Evolutionary conservation across 2,329 filamentous ascomycete genomes (phyloP).

Genomic region (Phaeoacremonium minimum): DNA sequence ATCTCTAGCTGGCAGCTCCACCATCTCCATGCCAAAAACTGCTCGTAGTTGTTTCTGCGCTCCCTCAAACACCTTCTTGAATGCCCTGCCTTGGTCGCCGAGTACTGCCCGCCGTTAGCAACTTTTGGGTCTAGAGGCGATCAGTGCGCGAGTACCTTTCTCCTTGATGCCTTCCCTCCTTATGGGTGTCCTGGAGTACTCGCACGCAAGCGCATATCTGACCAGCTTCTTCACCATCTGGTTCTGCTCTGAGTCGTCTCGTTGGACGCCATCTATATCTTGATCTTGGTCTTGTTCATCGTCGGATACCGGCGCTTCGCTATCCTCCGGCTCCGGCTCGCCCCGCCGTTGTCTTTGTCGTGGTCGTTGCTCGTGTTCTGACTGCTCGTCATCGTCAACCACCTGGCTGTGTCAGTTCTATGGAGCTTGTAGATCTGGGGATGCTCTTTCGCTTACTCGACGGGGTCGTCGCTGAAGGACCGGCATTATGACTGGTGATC

Average conservation of each 20-base stretch:
- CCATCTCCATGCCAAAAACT: conserved; percentile 89
- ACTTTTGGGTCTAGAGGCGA: not conserved
- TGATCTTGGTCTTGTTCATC: conserved; percentile 33
- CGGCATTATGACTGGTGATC: conserved; percentile 8
- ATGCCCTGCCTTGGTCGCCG: conserved; percentile 63
- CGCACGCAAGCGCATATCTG: conserved; percentile 63
- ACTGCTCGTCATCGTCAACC: conserved; percentile 29
- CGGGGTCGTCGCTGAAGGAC: conserved; percentile 10
- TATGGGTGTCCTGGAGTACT: conserved; percentile 58
- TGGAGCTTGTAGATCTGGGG: not conserved
- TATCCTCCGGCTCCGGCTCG: conserved; percentile 17
- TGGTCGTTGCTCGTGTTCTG: conserved; percentile 40
- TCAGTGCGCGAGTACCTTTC: conserved; percentile 40
- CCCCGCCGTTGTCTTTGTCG: conserved; percentile 27
- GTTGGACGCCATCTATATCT: conserved; percentile 19
- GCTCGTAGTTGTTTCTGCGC: conserved; percentile 68
- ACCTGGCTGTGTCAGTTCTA: not conserved
- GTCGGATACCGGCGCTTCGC: conserved; percentile 12
- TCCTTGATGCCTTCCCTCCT: conserved; percentile 59
- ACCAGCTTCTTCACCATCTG: conserved; percentile 63
- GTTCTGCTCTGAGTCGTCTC: conserved; percentile 36
- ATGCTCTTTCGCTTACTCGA: conserved; percentile 8
- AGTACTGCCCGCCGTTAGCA: too few species aligned
- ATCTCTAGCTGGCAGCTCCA: conserved; percentile 75
- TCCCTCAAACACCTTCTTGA: conserved; percentile 70